Evolutionary conservation across 1,284 basidiomycete genomes (phyloP), one percentile per base, ranked within the genome.

Genomic region (Coriolopsis trogii): DNA sequence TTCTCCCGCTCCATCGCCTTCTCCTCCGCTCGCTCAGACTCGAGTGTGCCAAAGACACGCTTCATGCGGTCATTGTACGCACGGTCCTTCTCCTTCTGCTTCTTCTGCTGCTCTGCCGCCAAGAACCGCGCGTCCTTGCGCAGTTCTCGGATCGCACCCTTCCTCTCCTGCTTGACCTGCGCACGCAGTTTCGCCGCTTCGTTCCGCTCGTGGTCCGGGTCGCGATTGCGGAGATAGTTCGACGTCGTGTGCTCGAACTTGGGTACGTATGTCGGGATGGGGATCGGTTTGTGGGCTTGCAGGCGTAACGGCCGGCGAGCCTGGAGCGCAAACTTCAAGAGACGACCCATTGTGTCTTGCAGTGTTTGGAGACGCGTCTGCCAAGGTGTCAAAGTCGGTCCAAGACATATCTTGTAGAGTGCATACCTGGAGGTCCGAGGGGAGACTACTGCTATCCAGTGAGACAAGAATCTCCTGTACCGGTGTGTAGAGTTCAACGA

Each of bases 271-370:
- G 93, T 85, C 4, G 93, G 84, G 62, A 99, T 97, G 6, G 97
- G 93, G 46, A 99, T 95, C 2, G 95, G 93, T 67, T 96, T 97
- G 78, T 99, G 97, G 2, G 90, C 81, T 75, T 99, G 97, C 25
- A 99, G 79, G 10, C 78, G 77, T 31, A 99, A 84, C 0, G 95
- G 93, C 46, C 77, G 80, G 30, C 96, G 89, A 1, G 83, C 77
- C 65, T 87, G 80, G 4, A 70, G 73, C 0, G 93, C 77, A 64
- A 95, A 89, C 59, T 85, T 87, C 52, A 97, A 75, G 45, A 93
- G 74, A 21, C 87, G 82, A 25, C 67, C 65, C 15, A 89, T 67
- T 16, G 73, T 79, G 51, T 67, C 59, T 44, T 54, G 36, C 18
- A 60, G 34, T 8, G 55, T 55, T 12, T 59, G 49, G 2, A 66